A percentile compares a stretch with the other conserved stretches of the same genome.
These are phyloP conservation scores for Arthroderma sp. DNA, from an alignment of 2,329 filamentous ascomycete genomes.

Conservation along the genomic window DNA sequence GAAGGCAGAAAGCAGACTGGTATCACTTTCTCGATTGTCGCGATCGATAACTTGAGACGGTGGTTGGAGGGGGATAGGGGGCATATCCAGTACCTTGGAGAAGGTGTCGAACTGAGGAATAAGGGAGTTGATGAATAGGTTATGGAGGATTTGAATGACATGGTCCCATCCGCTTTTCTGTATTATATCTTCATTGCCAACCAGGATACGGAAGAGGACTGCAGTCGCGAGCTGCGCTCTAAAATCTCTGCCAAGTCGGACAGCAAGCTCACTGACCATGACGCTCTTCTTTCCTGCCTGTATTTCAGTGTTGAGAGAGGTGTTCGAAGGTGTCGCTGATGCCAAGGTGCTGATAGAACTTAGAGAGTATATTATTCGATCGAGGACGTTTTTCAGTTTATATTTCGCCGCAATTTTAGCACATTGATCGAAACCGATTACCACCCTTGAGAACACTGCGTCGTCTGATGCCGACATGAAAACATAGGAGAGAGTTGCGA, in stretches of 20 bases:
- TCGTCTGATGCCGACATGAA: slow-evolving; percentile 99
- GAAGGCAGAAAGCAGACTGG: slow-evolving; percentile 83
- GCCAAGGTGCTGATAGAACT: slow-evolving; percentile 83
- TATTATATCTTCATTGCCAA: slow-evolving; percentile 68
- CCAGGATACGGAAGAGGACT: slow-evolving; percentile 86
- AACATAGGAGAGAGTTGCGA: slow-evolving; percentile 91
- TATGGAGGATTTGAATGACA: slow-evolving; percentile 84
- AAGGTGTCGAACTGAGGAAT: slow-evolving; percentile 68
- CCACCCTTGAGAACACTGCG: slow-evolving; percentile 82
- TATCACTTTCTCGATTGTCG: slow-evolving; percentile 62
- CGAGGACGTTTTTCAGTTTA: slow-evolving; percentile 69
- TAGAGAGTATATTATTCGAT: slow-evolving; percentile 83
- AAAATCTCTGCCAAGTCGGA: slow-evolving; percentile 88
- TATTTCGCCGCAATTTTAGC: slow-evolving; percentile 83
- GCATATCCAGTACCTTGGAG: slow-evolving; percentile 56
- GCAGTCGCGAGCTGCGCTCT: slow-evolving; percentile 87
- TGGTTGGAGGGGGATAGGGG: slow-evolving; percentile 75
- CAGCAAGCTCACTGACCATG: slow-evolving; percentile 96
- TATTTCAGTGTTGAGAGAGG: slow-evolving; percentile 84
- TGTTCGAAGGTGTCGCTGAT: slow-evolving; percentile 64
- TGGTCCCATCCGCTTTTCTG: slow-evolving; percentile 50
- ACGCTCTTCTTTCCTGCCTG: slow-evolving; percentile 84
- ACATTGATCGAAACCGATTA: slow-evolving; percentile 92
- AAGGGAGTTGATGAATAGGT: slow-evolving; percentile 90
- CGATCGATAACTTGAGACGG: slow-evolving; percentile 90